phyloP scores from a whole-genome alignment of 1,139 yeast genomes.

The Scheffersomyces cryptocercus region DNA sequence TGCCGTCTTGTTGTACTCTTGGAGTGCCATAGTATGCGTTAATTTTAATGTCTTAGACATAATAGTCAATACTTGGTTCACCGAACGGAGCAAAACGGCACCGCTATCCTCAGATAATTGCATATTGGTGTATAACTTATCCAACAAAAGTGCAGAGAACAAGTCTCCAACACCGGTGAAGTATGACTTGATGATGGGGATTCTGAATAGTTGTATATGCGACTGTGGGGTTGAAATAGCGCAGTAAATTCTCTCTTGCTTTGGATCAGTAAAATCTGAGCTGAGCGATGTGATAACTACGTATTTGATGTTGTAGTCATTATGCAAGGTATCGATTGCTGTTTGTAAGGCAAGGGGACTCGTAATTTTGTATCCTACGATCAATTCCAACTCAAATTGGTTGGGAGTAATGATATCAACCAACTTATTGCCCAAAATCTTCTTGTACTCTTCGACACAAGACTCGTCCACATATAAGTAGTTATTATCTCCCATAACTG shows the following conservation, averaged over 20 bases:
- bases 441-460: slow-evolving; percentile 65
- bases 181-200: slow-evolving; percentile 64
- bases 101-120: slow-evolving; percentile 2
- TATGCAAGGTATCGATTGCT: slow-evolving; percentile 54
- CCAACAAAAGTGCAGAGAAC: slow-evolving; percentile 75
- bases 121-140: slow-evolving; percentile 46
- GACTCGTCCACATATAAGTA: slow-evolving; percentile 72
- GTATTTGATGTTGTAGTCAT: slow-evolving; percentile 52
- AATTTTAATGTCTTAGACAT: slow-evolving; percentile 47
- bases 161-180: slow-evolving; percentile 95
- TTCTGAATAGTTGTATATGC: slow-evolving; percentile 10
- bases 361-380: slow-evolving; percentile 55
- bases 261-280: slow-evolving; percentile 2
- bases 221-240: slow-evolving; percentile 47
- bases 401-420: slow-evolving; percentile 85
- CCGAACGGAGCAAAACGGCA: slow-evolving; percentile 29
- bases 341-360: slow-evolving; percentile 38
- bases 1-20: slow-evolving; percentile 7
- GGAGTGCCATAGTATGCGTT: slow-evolving; percentile 31
- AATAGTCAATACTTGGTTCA: slow-evolving; percentile 50
- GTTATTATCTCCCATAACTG: slow-evolving; percentile 94
- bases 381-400: slow-evolving; percentile 82
- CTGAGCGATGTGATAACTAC: slow-evolving; percentile 67
- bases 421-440: slow-evolving; percentile 47
- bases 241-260: slow-evolving; percentile 39